Evolutionary conservation across 306 rosid species (phyloP), one percentile per base, ranked within the genome.

Genomic region (peach (Prunus persica)): DNA sequence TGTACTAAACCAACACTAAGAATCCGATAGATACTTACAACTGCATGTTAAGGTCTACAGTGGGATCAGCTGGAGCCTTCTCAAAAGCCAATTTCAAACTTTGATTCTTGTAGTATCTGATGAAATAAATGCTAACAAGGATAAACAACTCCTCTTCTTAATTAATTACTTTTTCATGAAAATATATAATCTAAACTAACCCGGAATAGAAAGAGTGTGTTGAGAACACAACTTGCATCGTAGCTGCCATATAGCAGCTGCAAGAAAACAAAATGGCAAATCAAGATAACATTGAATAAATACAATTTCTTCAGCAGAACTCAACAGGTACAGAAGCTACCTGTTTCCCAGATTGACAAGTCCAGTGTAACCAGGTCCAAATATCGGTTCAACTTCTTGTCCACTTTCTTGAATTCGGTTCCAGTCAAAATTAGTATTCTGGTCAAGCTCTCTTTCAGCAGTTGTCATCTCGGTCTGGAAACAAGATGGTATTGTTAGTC

Each of bases 401-500:
- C 96, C 99, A 84, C 91, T 95, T 86, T 95, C 97, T 91, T 92
- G 97, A 87, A 95, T 92, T 50, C 97, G 88, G 72, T 95, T 88
- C 99, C 99, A 95, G 75, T 95, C 97, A 83, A 84, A 95, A 83
- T 92, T 95, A 69, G 97, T 89, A 87, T 95, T 95, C 78, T 91
- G 97, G 81, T 95, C 98, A 73, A 95, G 97, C 84, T 95, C 99
- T 82, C 93, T 95, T 87, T 92, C 99, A 83, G 99, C 97, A 67
- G 97, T 95, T 13, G 99, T 95, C 97, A 92, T 92, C 85, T 95
- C 97, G 67, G 99, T 95, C 99, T 95, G 90, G 62, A 86, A 34
- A 67, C 60, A 67, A 82, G 60, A 80, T 78, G 52, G 34, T 22
- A 55, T n/a, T 41, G 51, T 34, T 55, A 71, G 22, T 55, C 19